Conservation (phyloP, 331 rosid species). For the Quercus phellos region DNA sequence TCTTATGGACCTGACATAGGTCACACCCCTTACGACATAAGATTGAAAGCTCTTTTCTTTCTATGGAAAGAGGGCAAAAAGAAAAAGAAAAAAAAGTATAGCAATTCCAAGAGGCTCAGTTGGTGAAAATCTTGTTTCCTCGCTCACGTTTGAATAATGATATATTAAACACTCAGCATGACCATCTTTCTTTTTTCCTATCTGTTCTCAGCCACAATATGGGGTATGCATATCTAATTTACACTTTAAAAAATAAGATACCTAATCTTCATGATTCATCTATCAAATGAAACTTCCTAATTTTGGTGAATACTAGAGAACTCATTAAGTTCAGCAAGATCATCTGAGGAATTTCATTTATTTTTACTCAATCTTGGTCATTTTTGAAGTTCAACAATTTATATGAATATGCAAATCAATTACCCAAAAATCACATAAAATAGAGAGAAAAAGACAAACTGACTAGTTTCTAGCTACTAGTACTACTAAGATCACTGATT, state of each 20-base stretch:
- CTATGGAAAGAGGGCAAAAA: no score
- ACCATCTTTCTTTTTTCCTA: no score
- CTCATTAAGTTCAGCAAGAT: not conserved
- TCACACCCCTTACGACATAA: slow-evolving; percentile 12
- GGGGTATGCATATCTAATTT: no score
- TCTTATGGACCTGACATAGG: slow-evolving; percentile 5
- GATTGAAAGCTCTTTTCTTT: not conserved
- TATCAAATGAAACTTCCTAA: not conserved
- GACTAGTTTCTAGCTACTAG: not conserved
- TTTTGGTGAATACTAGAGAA: not conserved
- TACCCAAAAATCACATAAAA: not conserved
- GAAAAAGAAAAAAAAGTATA: no score
- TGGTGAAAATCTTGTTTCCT: no score
- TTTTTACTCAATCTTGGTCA: not conserved
- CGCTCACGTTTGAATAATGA: no score
- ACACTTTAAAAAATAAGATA: no score
- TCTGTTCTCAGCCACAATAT: no score
- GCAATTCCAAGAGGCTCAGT: no score
- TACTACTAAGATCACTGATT: not conserved
- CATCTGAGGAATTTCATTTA: not conserved
- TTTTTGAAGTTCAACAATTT: not conserved
- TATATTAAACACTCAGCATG: no score
- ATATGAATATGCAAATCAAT: not conserved
- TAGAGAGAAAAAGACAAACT: not conserved
- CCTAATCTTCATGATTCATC: not conserved